Percentiles rank a stretch among this genome's conserved stretches.
These are phyloP conservation scores for Parsonsia alboflavescens DNA, from an alignment of 257 asterid species.

Conservation along the genomic window DNA sequence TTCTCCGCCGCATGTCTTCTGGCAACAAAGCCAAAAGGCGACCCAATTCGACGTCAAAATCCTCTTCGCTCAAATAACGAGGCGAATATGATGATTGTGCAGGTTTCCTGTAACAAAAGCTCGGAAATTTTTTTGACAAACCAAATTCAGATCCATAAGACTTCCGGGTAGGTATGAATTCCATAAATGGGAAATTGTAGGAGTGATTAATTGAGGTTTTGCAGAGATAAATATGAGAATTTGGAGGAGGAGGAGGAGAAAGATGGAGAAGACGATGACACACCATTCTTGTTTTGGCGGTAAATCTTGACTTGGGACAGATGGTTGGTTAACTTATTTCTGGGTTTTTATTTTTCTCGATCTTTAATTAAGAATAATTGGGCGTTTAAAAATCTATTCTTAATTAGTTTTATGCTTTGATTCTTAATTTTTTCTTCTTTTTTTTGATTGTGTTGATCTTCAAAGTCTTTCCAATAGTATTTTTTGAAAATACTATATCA, in stretches of 20 bases:
- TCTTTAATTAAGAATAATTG: background rate
- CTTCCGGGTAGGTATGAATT: conserved; percentile 2
- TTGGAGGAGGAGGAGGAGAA: background rate
- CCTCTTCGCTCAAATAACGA: conserved; percentile 39
- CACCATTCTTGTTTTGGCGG: conserved; percentile 33
- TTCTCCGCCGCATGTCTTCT: conserved; percentile 74
- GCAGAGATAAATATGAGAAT: background rate
- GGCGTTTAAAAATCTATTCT: no score
- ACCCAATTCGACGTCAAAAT: conserved; percentile 59
- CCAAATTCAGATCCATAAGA: background rate
- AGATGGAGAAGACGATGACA: conserved; percentile 11
- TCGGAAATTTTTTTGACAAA: conserved; percentile 12
- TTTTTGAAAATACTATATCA: no score
- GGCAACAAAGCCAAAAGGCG: conserved; percentile 67
- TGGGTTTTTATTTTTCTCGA: background rate
- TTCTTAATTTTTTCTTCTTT: no score
- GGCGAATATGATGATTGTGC: conserved; percentile 15
- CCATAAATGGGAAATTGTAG: background rate
- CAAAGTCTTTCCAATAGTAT: no score
- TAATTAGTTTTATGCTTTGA: no score
- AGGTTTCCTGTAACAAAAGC: conserved; percentile 11
- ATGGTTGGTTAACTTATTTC: background rate
- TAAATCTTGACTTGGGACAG: conserved; percentile 12
- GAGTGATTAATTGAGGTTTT: background rate
- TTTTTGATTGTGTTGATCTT: no score